A percentile compares a stretch with the other conserved stretches of the same genome.
Conservation (phyloP, 371 early-diverging fungal genomes). For the Actinomucor elegans region DNA sequence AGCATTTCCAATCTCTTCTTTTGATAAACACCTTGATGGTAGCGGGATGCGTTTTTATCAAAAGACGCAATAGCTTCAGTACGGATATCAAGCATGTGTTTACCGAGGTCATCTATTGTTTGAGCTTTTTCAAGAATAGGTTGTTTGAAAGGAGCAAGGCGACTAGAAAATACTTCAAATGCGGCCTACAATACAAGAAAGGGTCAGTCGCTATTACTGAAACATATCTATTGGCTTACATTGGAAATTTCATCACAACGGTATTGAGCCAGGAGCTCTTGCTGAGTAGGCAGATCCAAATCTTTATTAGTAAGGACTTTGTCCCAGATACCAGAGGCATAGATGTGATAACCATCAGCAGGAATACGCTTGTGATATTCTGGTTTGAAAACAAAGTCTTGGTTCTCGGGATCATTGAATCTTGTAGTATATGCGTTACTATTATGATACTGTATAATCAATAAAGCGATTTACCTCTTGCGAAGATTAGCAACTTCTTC, state of each 20-base stretch:
- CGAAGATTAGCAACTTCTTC: slow-evolving; percentile 69
- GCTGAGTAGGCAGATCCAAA: slow-evolving; percentile 96
- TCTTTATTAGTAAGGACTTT: slow-evolving; percentile 93
- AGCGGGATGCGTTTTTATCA: slow-evolving; percentile 89
- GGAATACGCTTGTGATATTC: slow-evolving; percentile 92
- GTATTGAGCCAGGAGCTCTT: slow-evolving; percentile 95
- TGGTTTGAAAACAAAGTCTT: slow-evolving; percentile 82
- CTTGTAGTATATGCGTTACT: slow-evolving; percentile 20
- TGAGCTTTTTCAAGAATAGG: slow-evolving; percentile 74
- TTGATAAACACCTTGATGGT: slow-evolving; percentile 85
- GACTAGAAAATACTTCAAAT: slow-evolving; percentile 65
- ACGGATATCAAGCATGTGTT: slow-evolving; percentile 59
- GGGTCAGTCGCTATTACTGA: not conserved
- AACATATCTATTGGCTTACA: slow-evolving; percentile 18
- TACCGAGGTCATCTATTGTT: slow-evolving; percentile 75
- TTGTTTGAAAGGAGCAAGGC: slow-evolving; percentile 61
- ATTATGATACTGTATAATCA: not conserved
- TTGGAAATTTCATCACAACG: slow-evolving; percentile 96
- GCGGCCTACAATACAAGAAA: slow-evolving; percentile 42
- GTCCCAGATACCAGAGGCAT: slow-evolving; percentile 91
- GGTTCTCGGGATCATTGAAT: slow-evolving; percentile 69
- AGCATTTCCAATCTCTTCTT: slow-evolving; percentile 83
- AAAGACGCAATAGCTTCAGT: slow-evolving; percentile 66
- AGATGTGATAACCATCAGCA: slow-evolving; percentile 91
- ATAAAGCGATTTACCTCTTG: slow-evolving; percentile 47